These are phyloP conservation scores for Apiospora kogelbergensis DNA, from an alignment of 2,329 filamentous ascomycete species.

Conservation along the genomic window DNA sequence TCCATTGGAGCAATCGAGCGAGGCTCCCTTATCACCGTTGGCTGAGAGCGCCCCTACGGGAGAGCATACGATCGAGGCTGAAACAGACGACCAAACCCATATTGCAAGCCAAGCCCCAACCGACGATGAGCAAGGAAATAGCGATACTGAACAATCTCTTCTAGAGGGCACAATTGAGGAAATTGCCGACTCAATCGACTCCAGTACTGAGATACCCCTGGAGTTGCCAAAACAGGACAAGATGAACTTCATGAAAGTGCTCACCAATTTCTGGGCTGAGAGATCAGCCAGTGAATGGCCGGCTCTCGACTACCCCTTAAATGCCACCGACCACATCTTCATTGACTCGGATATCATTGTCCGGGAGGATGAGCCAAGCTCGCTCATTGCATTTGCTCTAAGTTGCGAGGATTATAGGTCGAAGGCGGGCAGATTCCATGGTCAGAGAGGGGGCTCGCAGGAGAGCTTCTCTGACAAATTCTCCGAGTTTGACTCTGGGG, in stretches of 20 bases:
- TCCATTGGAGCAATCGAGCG: background rate
- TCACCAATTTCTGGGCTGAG: slow-evolving; percentile 98
- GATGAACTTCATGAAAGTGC: slow-evolving; percentile 88
- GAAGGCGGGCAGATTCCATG: slow-evolving; percentile 60
- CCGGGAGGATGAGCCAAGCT: slow-evolving; percentile 94
- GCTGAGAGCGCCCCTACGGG: slow-evolving; percentile 27
- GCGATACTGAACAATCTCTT: slow-evolving; percentile 70
- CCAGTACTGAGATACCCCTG: slow-evolving; percentile 58
- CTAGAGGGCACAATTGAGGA: slow-evolving; percentile 68
- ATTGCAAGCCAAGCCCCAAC: slow-evolving; percentile 60
- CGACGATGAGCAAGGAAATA: slow-evolving; percentile 67
- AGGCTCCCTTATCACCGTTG: slow-evolving; percentile 20
- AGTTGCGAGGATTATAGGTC: slow-evolving; percentile 83
- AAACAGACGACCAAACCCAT: slow-evolving; percentile 43
- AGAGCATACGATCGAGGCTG: slow-evolving; percentile 38
- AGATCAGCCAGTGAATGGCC: slow-evolving; percentile 94
- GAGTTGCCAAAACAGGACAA: slow-evolving; percentile 92
- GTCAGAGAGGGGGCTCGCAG: slow-evolving; percentile 17
- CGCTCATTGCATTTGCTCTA: slow-evolving; percentile 89
- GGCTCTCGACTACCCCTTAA: slow-evolving; percentile 87
- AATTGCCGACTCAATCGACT: slow-evolving; percentile 62
- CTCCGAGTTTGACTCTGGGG: background rate
- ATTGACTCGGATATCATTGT: slow-evolving; percentile 97
- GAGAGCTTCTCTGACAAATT: background rate
- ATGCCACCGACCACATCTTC: slow-evolving; percentile 88